These are phyloP conservation scores for Melanogaster broomeanus DNA, from an alignment of 768 basidiomycete species.

Conservation along the genomic window DNA sequence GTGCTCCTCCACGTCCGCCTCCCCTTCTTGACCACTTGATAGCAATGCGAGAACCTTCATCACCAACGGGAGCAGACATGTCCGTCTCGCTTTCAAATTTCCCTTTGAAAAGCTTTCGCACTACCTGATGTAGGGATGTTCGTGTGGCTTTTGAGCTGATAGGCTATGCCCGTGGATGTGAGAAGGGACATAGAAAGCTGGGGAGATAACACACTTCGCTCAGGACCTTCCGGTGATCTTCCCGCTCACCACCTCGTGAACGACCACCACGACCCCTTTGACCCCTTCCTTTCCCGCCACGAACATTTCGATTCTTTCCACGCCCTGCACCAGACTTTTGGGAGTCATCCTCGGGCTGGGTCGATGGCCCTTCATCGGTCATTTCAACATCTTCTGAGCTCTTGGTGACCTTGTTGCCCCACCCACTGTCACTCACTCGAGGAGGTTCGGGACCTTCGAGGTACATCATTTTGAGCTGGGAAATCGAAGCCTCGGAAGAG, in stretches of 20 bases:
- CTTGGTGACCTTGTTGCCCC: slow-evolving; percentile 54
- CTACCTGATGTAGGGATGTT: slow-evolving; percentile 76
- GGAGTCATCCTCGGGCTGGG: slow-evolving; percentile 13
- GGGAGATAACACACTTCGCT: slow-evolving; percentile 66
- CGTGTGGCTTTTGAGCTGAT: slow-evolving; percentile 81
- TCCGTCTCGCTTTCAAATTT: slow-evolving; percentile 86
- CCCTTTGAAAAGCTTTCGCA: slow-evolving; percentile 81
- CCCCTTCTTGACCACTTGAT: slow-evolving; percentile 75
- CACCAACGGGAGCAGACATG: slow-evolving; percentile 44
- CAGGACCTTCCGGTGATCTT: slow-evolving; percentile 73
- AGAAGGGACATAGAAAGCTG: slow-evolving; percentile 13
- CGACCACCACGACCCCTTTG: slow-evolving; percentile 47
- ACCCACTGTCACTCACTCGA: slow-evolving; percentile 71
- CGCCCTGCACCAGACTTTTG: slow-evolving; percentile 31
- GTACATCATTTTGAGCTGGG: slow-evolving; percentile 68
- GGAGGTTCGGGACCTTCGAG: slow-evolving; percentile 83
- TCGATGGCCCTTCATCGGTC: slow-evolving; percentile 7
- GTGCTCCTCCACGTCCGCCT: slow-evolving; percentile 45
- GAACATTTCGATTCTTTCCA: slow-evolving; percentile 42
- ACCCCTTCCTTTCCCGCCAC: slow-evolving; percentile 46
- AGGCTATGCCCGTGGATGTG: slow-evolving; percentile 49
- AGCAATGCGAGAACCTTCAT: slow-evolving; percentile 73
- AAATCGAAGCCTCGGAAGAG: slow-evolving; percentile 62
- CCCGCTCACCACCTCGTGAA: slow-evolving; percentile 40
- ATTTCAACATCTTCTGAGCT: slow-evolving; percentile 26